Conservation (phyloP, 1,139 yeast genomes). For the Blastobotrys aristatus region DNA sequence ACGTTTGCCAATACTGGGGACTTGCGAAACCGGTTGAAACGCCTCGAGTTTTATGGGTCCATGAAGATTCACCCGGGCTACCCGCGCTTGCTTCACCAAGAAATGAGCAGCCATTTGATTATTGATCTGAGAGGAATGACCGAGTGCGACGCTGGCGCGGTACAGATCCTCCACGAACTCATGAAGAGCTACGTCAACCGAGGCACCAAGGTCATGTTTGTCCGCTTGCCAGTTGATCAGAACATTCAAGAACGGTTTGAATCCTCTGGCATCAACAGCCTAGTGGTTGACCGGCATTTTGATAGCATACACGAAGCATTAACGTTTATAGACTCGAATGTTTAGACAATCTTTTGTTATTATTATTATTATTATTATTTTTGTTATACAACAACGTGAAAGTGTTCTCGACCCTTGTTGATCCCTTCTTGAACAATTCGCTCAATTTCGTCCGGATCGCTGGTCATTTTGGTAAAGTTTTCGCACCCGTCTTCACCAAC, state of each 20-base stretch:
- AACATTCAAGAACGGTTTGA: constrained; percentile 38
- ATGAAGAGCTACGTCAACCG: constrained; percentile 50
- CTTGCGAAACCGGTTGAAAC: constrained; percentile 61
- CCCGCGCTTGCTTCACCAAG: constrained; percentile 50
- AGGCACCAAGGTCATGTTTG: constrained; percentile 57
- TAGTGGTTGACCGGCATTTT: constrained; percentile 30
- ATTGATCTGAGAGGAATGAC: constrained; percentile 88
- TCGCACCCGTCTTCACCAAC: constrained; percentile 75
- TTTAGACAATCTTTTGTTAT: constrained; percentile 5
- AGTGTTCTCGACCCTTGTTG: constrained; percentile 54
- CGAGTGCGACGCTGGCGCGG: constrained; percentile 80
- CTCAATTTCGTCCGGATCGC: constrained; percentile 77
- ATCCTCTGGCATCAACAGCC: constrained; percentile 34
- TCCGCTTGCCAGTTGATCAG: constrained; percentile 50
- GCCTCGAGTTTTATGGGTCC: constrained; percentile 84
- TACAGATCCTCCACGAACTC: constrained; percentile 63
- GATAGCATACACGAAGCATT: constrained; percentile 37
- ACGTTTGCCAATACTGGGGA: constrained; percentile 90
- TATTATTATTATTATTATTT: too few relatives aligned
- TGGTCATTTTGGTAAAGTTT: constrained; percentile 74
- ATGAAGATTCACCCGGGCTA: constrained; percentile 78
- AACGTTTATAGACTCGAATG: constrained; percentile 23
- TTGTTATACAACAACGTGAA: constrained; percentile 49
- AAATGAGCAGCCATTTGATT: constrained; percentile 61
- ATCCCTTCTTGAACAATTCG: constrained; percentile 70